Evolutionary conservation across 1,284 basidiomycete genomes (phyloP).

Genomic region (Leccinum fallax): DNA sequence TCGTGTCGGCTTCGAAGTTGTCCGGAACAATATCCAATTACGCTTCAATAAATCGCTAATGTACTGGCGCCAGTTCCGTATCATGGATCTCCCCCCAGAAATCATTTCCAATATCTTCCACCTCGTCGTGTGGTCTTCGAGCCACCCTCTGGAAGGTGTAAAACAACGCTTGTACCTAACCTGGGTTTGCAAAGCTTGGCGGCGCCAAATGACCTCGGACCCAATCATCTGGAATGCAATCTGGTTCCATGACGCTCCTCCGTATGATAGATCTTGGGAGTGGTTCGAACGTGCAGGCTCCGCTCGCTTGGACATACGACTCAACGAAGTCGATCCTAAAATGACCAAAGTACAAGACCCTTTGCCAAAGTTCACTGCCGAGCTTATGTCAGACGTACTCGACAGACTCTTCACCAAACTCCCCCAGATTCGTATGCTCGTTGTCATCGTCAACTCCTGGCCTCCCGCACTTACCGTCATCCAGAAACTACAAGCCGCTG

Average conservation of each 20-base stretch:
- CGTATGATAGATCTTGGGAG: constrained; percentile 50
- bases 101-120: constrained; percentile 65
- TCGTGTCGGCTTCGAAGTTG: constrained; percentile 14
- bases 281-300: constrained; percentile 57
- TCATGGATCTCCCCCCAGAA: constrained; percentile 63
- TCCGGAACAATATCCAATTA: constrained; percentile 17
- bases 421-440: constrained; percentile 54
- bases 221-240: constrained; percentile 62
- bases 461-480: constrained; percentile 51
- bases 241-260: constrained; percentile 53
- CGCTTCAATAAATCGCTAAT: constrained; percentile 30
- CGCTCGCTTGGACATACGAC: constrained; percentile 56
- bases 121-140: constrained; percentile 50
- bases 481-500: constrained; percentile 45
- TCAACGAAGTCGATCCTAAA: constrained; percentile 44
- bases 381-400: constrained; percentile 48
- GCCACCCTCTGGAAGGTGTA: constrained; percentile 36
- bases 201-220: constrained; percentile 48
- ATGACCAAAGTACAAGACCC: constrained; percentile 18
- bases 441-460: constrained; percentile 55
- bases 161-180: constrained; percentile 50
- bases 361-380: constrained; percentile 39
- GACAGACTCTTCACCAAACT: constrained; percentile 50
- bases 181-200: constrained; percentile 60
- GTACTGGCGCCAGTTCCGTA: constrained; percentile 53